phyloP scores from a whole-genome alignment of 23 red algal genomes.

The Cyanidioschyzon merolae region DNA sequence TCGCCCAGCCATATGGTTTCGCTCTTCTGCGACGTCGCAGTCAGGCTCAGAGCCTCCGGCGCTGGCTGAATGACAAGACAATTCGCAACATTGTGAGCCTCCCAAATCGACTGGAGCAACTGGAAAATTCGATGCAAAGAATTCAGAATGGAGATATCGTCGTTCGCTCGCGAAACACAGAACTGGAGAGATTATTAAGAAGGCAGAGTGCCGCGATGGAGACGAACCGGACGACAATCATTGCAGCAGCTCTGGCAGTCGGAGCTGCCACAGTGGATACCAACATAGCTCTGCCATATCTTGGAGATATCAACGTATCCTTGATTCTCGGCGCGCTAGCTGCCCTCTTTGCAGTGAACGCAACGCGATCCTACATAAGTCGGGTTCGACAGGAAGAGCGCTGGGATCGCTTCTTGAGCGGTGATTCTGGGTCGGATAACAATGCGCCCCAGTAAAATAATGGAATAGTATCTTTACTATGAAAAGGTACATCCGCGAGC shows the following conservation, averaged over 20 bases:
- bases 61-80: background rate
- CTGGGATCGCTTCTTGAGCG: background rate
- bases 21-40: slow-evolving; percentile 27
- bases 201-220: slow-evolving; percentile 46
- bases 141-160: slow-evolving; percentile 61
- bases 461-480: background rate
- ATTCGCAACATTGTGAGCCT: slow-evolving; percentile 21
- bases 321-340: background rate
- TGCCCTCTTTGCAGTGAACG: background rate
- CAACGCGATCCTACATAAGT: background rate
- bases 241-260: background rate
- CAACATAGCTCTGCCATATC: background rate
- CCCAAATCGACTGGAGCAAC: slow-evolving; percentile 39
- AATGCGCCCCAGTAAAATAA: background rate
- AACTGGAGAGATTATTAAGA: slow-evolving; percentile 63
- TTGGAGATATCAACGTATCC: background rate
- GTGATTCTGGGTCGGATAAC: background rate
- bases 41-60: slow-evolving; percentile 22
- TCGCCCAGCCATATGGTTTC: slow-evolving; percentile 56
- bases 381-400: background rate
- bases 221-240: background rate
- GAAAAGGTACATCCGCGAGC: background rate
- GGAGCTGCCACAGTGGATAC: background rate
- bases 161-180: slow-evolving; percentile 38
- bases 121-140: slow-evolving; percentile 47